Conservation (phyloP, 345 rosid species). For the Raphanus sativus region DNA sequence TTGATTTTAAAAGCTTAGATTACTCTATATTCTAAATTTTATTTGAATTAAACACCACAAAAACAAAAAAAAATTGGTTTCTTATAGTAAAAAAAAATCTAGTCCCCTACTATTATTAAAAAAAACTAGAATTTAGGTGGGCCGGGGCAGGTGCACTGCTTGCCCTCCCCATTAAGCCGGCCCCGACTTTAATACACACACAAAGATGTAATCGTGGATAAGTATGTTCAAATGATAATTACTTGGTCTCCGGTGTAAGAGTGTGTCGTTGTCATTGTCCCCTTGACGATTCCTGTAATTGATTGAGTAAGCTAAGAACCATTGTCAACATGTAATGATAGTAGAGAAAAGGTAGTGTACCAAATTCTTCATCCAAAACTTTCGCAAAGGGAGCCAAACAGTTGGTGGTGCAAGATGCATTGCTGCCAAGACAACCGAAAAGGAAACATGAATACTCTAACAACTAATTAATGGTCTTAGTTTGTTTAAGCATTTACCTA, state of each 20-base stretch:
- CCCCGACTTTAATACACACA: not conserved
- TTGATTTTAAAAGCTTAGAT: no score
- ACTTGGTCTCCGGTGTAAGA: conserved; percentile 99
- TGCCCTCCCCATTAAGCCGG: no score
- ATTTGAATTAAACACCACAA: no score
- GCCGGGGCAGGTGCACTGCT: no score
- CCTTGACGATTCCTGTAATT: conserved; percentile 90
- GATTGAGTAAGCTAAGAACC: not conserved
- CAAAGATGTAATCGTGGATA: no score
- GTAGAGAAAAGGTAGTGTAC: conserved; percentile 41
- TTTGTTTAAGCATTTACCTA: conserved; percentile 50
- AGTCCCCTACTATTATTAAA: no score
- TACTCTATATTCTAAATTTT: no score
- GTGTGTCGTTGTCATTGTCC: conserved; percentile 98
- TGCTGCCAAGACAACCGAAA: conserved; percentile 48
- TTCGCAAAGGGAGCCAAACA: conserved; percentile 95
- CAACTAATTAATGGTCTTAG: not conserved
- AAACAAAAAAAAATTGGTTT: no score
- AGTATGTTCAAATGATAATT: conserved; percentile 7
- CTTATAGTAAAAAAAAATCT: no score
- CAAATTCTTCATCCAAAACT: conserved; percentile 87
- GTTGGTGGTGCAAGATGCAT: conserved; percentile 98
- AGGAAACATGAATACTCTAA: not conserved
- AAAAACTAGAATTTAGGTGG: no score
- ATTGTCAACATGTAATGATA: not conserved